Evolutionary conservation across 1,139 yeast genomes (phyloP), one percentile per base, ranked within the genome.

Genomic region (Hyphopichia pseudoburtonii): DNA sequence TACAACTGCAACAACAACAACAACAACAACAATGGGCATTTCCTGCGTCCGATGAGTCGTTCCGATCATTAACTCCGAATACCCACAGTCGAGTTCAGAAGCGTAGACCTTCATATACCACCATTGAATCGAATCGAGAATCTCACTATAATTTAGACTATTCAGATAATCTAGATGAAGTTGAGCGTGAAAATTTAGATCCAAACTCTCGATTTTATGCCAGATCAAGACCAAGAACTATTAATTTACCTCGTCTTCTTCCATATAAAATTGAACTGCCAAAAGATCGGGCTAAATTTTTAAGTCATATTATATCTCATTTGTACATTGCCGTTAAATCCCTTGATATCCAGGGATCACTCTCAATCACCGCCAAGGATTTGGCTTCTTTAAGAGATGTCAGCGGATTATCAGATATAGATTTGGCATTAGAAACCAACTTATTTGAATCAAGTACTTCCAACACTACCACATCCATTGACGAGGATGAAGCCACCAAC

Each of bases 181-280:
- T 76, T 33, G 45, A 52, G 15, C 53, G 51, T 28, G 52, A 62
- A 6, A 74, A 73, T 28, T 54, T 67, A 42, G 80, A 83, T 49
- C 73, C 76, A 4, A 49, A 51, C 0, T 81, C 88, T 0, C 64
- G 73, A 27, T 82, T 80, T 66, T 84, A 60, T 55, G 69, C 86
- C 5, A 67, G 88, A 33, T 56, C 37, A 42, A 62, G 51, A 48
- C 75, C 60, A 57, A 49, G 90, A 40, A 77, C 81, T 12, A 69
- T 85, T 40, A 73, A 80, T 38, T 69, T 86, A 43, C 79, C 79
- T 17, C 65, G 60, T n/a, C 53, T 80, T 36, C 69, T 92, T 29
- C 98, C 98, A 0, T 92, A 92, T 57, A 65, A 69, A 30, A 76
- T 84, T 1, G 97, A 89, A 57, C 56, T 78, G 2, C 80, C 81